phyloP scores from a whole-genome alignment of 2,329 filamentous ascomycete genomes.

The Hypoxylon sp. region DNA sequence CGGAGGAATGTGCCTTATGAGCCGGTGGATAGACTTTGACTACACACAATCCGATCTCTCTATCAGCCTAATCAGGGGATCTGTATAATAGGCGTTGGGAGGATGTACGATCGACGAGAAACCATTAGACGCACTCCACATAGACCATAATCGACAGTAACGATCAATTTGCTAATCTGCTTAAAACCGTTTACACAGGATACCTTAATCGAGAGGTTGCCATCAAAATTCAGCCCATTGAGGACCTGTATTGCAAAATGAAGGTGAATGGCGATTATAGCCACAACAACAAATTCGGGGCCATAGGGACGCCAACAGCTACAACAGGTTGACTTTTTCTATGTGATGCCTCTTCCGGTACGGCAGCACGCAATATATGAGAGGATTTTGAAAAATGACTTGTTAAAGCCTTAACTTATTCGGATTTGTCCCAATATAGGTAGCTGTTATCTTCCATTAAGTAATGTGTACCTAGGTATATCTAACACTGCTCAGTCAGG shows the following conservation, averaged over 20 bases:
- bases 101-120: conserved; percentile 32
- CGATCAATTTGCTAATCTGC: background rate
- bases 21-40: background rate
- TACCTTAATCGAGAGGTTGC: no score
- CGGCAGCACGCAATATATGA: conserved; percentile 2
- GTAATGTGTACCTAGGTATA: background rate
- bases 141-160: conserved; percentile 37
- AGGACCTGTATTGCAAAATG: background rate
- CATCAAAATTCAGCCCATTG: background rate
- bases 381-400: background rate
- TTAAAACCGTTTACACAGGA: conserved; percentile 1
- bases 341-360: background rate
- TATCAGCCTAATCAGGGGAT: background rate
- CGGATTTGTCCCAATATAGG: background rate
- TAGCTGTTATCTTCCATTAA: background rate
- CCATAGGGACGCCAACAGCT: conserved; percentile 9
- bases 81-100: conserved; percentile 34
- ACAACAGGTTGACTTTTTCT: background rate
- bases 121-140: conserved; percentile 44
- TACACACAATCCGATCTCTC: background rate
- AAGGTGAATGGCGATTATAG: background rate
- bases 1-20: conserved; percentile 9
- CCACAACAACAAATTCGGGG: background rate
- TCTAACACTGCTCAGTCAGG: background rate
- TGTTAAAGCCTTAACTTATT: conserved; percentile 2